Percentiles rank a stretch among this genome's conserved stretches.
phyloP scores from a whole-genome alignment of 2,329 filamentous ascomycete species.

The Penicillium sp. region DNA sequence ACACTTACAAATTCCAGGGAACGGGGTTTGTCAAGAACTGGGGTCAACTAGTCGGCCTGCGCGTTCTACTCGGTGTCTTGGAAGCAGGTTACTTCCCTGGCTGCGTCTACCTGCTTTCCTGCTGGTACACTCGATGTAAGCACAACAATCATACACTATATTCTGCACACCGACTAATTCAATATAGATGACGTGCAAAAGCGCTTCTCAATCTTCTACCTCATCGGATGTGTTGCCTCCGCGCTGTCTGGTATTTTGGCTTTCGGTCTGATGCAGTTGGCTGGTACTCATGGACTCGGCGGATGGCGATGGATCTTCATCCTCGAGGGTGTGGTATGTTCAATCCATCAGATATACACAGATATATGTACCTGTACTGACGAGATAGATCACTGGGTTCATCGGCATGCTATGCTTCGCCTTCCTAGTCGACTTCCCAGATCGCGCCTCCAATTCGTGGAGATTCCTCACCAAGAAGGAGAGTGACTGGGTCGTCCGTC shows the following conservation, averaged over 20 bases:
- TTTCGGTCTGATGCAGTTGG: conserved; percentile 46
- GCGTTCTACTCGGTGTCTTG: conserved; percentile 32
- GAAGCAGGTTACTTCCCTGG: conserved; percentile 67
- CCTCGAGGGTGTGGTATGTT: conserved; percentile 51
- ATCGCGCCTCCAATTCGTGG: conserved; percentile 37
- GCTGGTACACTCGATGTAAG: conserved; percentile 65
- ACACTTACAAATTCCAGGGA: conserved; percentile 26
- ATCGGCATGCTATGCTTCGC: conserved; percentile 36
- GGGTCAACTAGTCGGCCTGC: conserved; percentile 30
- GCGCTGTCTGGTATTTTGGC: conserved; percentile 54
- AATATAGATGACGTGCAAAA: conserved; percentile 35
- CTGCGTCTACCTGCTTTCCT: conserved; percentile 72
- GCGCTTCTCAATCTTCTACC: conserved; percentile 51
- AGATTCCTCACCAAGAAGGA: conserved; percentile 45
- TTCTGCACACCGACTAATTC: conserved; percentile 3
- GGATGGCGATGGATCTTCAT: conserved; percentile 63
- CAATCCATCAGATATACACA: neutral
- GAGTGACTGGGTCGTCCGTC: conserved; percentile 53
- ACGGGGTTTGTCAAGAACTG: conserved; percentile 37
- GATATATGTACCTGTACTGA: neutral
- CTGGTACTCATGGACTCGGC: conserved; percentile 48
- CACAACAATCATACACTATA: neutral
- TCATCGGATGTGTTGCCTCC: conserved; percentile 53
- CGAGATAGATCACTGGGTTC: conserved; percentile 28
- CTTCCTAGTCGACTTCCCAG: conserved; percentile 45